Percentiles rank a stretch among this genome's conserved stretches.
These are phyloP conservation scores for Dichomitus squalens DNA, from an alignment of 1,284 basidiomycete genomes.

Conservation along the genomic window DNA sequence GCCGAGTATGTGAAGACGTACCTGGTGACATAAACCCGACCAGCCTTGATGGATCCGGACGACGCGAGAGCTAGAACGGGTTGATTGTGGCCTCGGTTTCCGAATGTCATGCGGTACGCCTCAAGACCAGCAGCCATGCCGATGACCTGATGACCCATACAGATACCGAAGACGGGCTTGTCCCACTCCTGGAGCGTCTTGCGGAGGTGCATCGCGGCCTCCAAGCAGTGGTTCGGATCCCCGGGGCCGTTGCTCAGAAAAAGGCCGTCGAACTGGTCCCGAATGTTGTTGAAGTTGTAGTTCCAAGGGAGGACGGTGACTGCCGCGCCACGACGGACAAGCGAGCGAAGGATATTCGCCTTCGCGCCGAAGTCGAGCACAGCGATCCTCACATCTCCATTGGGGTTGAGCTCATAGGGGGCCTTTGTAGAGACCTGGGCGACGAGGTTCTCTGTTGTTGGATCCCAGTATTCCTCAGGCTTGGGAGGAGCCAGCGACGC, in stretches of 20 bases:
- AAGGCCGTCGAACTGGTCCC: conserved; percentile 92
- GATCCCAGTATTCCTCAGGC: conserved; percentile 87
- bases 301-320: conserved; percentile 98
- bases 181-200: conserved; percentile 87
- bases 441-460: conserved; percentile 90
- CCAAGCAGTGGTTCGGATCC: conserved; percentile 89
- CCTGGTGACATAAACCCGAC: conserved; percentile 92
- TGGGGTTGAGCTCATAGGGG: conserved; percentile 87
- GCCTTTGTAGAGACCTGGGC: conserved; percentile 88
- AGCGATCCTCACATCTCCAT: conserved; percentile 89
- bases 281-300: conserved; percentile 90
- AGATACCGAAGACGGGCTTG: conserved; percentile 96
- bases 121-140: conserved; percentile 97
- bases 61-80: conserved; percentile 93
- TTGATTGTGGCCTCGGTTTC: conserved; percentile 99
- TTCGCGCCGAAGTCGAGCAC: conserved; percentile 98
- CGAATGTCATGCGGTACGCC: conserved; percentile 96
- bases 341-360: conserved; percentile 94
- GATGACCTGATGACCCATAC: conserved; percentile 98
- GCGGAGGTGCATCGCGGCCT: conserved; percentile 82
- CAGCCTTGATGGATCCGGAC: conserved; percentile 90
- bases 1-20: conserved; percentile 26
- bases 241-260: conserved; percentile 98
- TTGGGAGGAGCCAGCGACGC: conserved; percentile 61
- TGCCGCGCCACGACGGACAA: conserved; percentile 87